Percentiles rank a stretch among this genome's conserved stretches.
Evolutionary conservation across 139 green algal species (phyloP).

Genomic region (Tetradesmus lagerheimii): DNA sequence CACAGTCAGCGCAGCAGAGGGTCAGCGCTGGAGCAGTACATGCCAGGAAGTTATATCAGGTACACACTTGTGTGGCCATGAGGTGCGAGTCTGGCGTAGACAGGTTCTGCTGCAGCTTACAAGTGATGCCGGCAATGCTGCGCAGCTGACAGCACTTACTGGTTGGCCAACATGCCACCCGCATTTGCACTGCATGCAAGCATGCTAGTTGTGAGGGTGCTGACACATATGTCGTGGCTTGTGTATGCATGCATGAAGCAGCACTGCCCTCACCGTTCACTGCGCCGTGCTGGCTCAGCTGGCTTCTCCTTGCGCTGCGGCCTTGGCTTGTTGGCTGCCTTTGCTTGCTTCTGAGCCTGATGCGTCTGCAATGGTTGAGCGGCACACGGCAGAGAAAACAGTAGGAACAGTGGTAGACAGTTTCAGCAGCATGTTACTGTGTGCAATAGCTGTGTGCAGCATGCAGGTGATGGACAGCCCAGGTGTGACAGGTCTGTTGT

Average conservation of each 20-base stretch:
- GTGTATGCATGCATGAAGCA: neutral
- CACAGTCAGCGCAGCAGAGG: neutral
- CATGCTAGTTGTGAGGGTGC: neutral
- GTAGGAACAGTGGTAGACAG: neutral
- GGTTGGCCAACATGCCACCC: too few relatives aligned
- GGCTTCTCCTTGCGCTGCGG: neutral
- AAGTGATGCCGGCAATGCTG: too few relatives aligned
- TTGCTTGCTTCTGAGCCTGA: neutral
- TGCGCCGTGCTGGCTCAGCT: neutral
- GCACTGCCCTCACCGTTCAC: neutral
- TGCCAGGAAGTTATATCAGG: neutral
- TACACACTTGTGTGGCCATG: too few relatives aligned
- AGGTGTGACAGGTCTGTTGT: too few relatives aligned
- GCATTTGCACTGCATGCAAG: too few relatives aligned
- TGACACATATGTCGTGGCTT: neutral
- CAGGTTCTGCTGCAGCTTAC: too few relatives aligned
- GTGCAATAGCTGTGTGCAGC: too few relatives aligned
- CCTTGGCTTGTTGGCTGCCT: neutral
- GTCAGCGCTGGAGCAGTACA: neutral
- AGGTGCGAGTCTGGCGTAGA: too few relatives aligned
- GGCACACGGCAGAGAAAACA: neutral
- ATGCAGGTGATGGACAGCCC: too few relatives aligned
- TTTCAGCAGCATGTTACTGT: too few relatives aligned
- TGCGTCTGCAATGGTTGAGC: neutral
- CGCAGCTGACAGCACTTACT: too few relatives aligned